Evolutionary conservation across 208 protist genomes (phyloP).

Genomic region (Jaenimonas drosophilae): DNA sequence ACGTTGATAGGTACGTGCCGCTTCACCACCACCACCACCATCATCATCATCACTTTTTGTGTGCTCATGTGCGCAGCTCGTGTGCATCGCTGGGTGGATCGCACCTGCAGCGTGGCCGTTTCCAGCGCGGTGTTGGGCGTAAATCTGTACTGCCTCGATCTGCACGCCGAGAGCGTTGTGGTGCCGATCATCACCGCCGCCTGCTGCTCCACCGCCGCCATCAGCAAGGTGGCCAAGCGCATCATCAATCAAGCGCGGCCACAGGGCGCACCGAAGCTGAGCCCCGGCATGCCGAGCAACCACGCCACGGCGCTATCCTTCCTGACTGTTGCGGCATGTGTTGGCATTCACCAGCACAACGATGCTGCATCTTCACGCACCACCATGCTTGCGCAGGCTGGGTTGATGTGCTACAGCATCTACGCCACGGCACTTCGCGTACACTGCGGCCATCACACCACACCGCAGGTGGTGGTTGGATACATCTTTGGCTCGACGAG

Average conservation of each 20-base stretch:
- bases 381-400: constrained; percentile 12
- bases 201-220: constrained; percentile 22
- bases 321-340: constrained; percentile 13
- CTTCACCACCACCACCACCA: too few species aligned
- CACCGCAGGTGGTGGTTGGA: constrained; percentile 32
- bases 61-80: too few species aligned
- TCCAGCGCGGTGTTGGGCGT: constrained; percentile 16
- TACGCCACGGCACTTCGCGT: constrained; percentile 29
- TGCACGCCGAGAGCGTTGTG: constrained; percentile 10
- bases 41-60: too few species aligned
- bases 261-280: constrained; percentile 26
- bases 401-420: constrained; percentile 19
- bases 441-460: constrained; percentile 29
- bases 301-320: constrained; percentile 44
- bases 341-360: constrained; percentile 1
- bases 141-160: constrained; percentile 22
- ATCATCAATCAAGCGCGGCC: constrained; percentile 38
- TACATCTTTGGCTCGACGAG: constrained; percentile 14
- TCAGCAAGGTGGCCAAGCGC: constrained; percentile 37
- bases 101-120: constrained; percentile 24
- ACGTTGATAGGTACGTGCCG: too few species aligned
- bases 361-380: not conserved
- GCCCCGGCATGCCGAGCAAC: constrained; percentile 62
- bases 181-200: constrained; percentile 30
- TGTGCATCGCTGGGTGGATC: constrained; percentile 23